Base-by-base conservation (phyloP, 2,329 filamentous ascomycete genomes). In the Fonsecaea pugnacius region DNA sequence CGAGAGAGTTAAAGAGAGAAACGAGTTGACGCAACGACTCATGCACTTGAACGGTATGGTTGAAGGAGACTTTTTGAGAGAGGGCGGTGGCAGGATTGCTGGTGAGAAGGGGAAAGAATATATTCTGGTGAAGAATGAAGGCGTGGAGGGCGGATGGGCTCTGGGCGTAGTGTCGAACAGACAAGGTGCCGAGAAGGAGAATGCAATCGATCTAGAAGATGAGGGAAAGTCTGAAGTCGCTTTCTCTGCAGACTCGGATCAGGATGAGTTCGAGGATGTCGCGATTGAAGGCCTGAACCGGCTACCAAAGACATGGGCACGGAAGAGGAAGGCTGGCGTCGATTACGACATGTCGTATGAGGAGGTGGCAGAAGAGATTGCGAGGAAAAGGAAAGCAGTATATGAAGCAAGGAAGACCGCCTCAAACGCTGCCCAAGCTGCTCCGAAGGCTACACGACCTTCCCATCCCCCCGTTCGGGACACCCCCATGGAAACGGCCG, bases 31-130 rank as follows among this genome's bases (percentile, higher is more conserved):
- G 0, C 95, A 99, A 75, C 85, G 94, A 43, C 80, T 99, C 62
- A 99, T 99, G 95, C 87, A 91, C 71, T 86, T 99, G 71, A 92
- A 94, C 71, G 94, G 93, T 38, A 96, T 96, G 91, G 89, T 86
- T 18, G 86, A 89, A 16, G 57, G 57, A 27, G 84, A 91, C 60
- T 82, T 81, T 2, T 82, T 80, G 56, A 46, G 48, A n/a, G 82
- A 85, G 7, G 84, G 84, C 1, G 85, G 86, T 54, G 76, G 79
- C 35, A 75, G 80, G 51, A 79, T 83, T 64, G 80, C 80, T 30
- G 80, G 95, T 56, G 95, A 99, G 74, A 92, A 89, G 72, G 91
- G 92, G 14, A 89, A 91, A 72, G 95, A 99, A 76, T 99, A 99
- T 73, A 93, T 99, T 12, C 81, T 99, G 3, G 93, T 99, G 43